Conservation (phyloP, 1,139 yeast species). For the Kodamaea sp. region DNA sequence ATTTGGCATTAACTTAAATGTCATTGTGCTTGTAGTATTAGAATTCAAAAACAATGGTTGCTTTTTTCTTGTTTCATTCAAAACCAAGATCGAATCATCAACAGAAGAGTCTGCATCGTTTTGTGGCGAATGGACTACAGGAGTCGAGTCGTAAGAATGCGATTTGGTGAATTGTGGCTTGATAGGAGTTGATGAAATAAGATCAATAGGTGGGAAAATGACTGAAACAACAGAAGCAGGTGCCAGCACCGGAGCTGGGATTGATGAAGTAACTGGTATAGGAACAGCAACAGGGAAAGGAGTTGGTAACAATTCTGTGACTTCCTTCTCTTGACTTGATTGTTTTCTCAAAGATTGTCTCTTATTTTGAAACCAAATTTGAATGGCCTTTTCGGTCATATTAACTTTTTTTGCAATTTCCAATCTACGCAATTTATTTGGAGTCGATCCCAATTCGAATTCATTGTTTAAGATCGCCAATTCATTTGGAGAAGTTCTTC, state of each 20-base stretch:
- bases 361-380: slow-evolving; percentile 96
- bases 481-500: slow-evolving; percentile 91
- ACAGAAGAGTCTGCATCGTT: slow-evolving; percentile 22
- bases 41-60: slow-evolving; percentile 37
- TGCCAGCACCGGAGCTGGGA: slow-evolving; percentile 1
- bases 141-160: slow-evolving; percentile 26
- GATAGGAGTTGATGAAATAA: slow-evolving; percentile 26
- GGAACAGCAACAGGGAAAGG: slow-evolving; percentile 18
- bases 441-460: slow-evolving; percentile 74
- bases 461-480: slow-evolving; percentile 75
- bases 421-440: slow-evolving; percentile 69
- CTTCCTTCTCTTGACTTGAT: slow-evolving; percentile 37
- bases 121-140: slow-evolving; percentile 14
- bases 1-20: slow-evolving; percentile 38
- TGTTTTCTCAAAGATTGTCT: slow-evolving; percentile 77
- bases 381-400: slow-evolving; percentile 97
- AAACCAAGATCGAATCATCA: slow-evolving; percentile 25
- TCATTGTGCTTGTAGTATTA: slow-evolving; percentile 32
- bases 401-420: slow-evolving; percentile 74
- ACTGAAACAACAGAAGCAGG: slow-evolving; percentile 10
- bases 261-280: slow-evolving; percentile 3
- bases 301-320: slow-evolving; percentile 44
- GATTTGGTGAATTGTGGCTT: slow-evolving; percentile 25
- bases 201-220: slow-evolving; percentile 1
- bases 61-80: slow-evolving; percentile 38